Conservation (phyloP, 345 rosid genomes). For the Excoecaria cochinchinensis region DNA sequence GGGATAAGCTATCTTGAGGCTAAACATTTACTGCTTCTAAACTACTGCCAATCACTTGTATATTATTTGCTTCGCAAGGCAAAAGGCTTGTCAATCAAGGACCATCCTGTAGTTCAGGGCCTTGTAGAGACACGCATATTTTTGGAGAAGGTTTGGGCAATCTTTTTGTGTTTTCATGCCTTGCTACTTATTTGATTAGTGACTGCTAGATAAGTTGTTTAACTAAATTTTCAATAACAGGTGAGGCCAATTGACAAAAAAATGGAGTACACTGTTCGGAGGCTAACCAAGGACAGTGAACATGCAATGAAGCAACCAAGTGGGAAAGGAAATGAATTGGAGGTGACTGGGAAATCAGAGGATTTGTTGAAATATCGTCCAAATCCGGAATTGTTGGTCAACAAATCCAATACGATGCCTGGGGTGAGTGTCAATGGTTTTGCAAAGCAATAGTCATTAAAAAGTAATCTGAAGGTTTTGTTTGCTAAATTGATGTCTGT, state of each 20-base stretch:
- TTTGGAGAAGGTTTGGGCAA: slow-evolving; percentile 69
- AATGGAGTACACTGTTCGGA: slow-evolving; percentile 74
- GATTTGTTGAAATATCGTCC: slow-evolving; percentile 74
- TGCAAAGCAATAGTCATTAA: background rate
- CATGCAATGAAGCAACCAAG: slow-evolving; percentile 32
- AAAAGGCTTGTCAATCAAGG: slow-evolving; percentile 70
- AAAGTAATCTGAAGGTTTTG: slow-evolving; percentile 8
- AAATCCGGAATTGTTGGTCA: slow-evolving; percentile 73
- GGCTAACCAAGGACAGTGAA: slow-evolving; percentile 52
- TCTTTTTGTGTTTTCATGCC: background rate
- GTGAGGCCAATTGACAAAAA: slow-evolving; percentile 83
- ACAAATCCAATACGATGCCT: slow-evolving; percentile 25
- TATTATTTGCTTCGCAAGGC: slow-evolving; percentile 81
- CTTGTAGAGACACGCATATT: slow-evolving; percentile 86
- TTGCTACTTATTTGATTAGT: background rate
- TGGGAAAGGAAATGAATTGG: slow-evolving; percentile 36
- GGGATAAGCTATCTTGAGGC: slow-evolving; percentile 93
- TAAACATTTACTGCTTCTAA: slow-evolving; percentile 74
- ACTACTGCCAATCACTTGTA: slow-evolving; percentile 80
- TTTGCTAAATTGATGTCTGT: slow-evolving; percentile 20
- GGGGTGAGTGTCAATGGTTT: slow-evolving; percentile 35
- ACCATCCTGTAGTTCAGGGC: slow-evolving; percentile 73
- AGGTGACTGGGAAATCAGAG: slow-evolving; percentile 44
- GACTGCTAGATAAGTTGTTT: background rate
- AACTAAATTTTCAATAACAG: slow-evolving; percentile 34